Base-by-base conservation (phyloP, 495 filamentous ascomycete genomes). In the Aspergillus cavernicola region DNA sequence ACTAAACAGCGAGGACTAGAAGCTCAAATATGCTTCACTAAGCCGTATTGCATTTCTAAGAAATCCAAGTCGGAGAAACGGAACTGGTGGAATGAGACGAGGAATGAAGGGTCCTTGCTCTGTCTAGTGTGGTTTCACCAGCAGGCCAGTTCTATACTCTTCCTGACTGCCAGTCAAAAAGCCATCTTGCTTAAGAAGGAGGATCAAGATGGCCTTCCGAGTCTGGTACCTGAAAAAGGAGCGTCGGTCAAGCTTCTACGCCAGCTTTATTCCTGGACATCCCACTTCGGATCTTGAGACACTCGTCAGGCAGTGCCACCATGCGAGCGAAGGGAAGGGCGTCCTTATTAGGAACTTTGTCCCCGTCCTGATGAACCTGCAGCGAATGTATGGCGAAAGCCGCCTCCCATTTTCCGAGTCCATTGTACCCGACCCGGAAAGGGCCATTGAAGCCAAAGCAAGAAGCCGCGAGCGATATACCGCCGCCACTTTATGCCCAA, bases 281-380 rank as follows among this genome's bases (percentile, higher is more conserved):
- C 20, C 46, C 11, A 28, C 22, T 2, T 7, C 15, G 0, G 46
- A 50, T 18, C 32, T 50, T 1, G 46, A 50, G 18, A 19, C 46
- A 0, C 12, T 50, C 3, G 33, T 39, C 13, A 38, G 33, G 15
- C 20, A 9, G 1, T 18, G 16, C 13, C 33, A 50, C 16, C 6
- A 26, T 6, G 15, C 15, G 18, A 38, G 33, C 13, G 8, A 50
- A 4, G 33, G 12, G 2, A 23, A 26, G 3, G 23, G n/a, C 4
- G 67, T 91, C 3, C 69, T 91, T 1, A 73, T 88, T 9, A 74
- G 79, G 0, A 76, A 86, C 1, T 91, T 91, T 59, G 70, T 81
- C 32, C 80, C 83, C 15, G 85, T 83, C 0, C 66, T 90, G n/a
- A 65, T 71, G 53, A 84, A 82, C 4, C 69, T 91, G 0, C 83